Conservation (phyloP, 2,329 filamentous ascomycete genomes). For the Harringtonia aguacate region DNA sequence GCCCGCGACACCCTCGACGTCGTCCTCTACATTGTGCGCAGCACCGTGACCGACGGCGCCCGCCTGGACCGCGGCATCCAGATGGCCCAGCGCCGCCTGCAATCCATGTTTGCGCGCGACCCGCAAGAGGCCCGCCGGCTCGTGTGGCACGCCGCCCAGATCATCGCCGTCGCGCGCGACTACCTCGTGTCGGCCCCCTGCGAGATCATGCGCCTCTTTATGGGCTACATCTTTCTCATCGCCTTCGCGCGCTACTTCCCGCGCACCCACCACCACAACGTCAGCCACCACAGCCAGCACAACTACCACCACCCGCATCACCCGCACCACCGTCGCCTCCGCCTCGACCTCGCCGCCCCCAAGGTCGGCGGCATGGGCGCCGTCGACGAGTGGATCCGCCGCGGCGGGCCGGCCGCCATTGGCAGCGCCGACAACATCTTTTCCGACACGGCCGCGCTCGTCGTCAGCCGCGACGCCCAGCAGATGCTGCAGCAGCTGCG, state of each 20-base stretch:
- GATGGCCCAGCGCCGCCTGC: slow-evolving; percentile 15
- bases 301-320: not conserved
- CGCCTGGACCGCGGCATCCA: slow-evolving; percentile 11
- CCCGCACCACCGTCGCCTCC: slow-evolving; percentile 5
- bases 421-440: slow-evolving; percentile 14
- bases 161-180: slow-evolving; percentile 18
- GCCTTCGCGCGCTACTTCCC: slow-evolving; percentile 16
- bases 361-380: slow-evolving; percentile 2
- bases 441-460: slow-evolving; percentile 7
- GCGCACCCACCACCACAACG: too few species aligned
- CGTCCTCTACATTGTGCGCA: slow-evolving; percentile 19
- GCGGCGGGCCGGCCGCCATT: slow-evolving; percentile 16
- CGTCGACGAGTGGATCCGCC: slow-evolving; percentile 14
- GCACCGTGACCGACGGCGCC: slow-evolving; percentile 11
- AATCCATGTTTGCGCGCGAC: slow-evolving; percentile 13
- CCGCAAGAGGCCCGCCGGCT: slow-evolving; percentile 12
- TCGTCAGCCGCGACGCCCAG: slow-evolving; percentile 16
- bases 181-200: slow-evolving; percentile 19
- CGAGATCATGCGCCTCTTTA: slow-evolving; percentile 21
- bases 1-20: slow-evolving; percentile 18
- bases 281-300: too few species aligned
- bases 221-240: slow-evolving; percentile 20
- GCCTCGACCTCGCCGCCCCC: slow-evolving; percentile 13
- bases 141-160: slow-evolving; percentile 20
- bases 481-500: slow-evolving; percentile 13